Evolutionary conservation across 768 basidiomycete species (phyloP).

Genomic region (Candolleomyces eurysporus): DNA sequence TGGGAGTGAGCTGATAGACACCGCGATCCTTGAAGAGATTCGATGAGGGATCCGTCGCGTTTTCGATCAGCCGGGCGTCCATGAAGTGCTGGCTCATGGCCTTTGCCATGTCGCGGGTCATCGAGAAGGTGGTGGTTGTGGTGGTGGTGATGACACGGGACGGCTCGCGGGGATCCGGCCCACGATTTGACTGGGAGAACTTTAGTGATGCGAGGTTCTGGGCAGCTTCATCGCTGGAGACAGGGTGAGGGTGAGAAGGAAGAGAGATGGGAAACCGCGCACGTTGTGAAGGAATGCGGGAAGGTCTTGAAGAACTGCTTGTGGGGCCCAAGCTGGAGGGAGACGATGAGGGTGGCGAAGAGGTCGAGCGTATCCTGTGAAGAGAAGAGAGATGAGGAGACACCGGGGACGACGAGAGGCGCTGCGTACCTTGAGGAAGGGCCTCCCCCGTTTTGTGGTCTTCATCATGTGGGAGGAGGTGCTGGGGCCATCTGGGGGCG

Average conservation of each 20-base stretch:
- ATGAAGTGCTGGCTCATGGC: conserved; percentile 99
- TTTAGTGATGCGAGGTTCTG: conserved; percentile 92
- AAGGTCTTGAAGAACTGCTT: conserved; percentile 97
- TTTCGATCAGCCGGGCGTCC: conserved; percentile 97
- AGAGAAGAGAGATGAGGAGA: conserved; percentile 1
- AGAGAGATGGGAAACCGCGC: conserved; percentile 30
- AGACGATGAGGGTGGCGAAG: conserved; percentile 95
- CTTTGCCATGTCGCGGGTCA: conserved; percentile 99
- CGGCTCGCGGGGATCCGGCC: conserved; percentile 97
- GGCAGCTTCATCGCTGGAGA: conserved; percentile 87
- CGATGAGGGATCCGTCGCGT: conserved; percentile 85
- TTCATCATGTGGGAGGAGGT: conserved; percentile 96
- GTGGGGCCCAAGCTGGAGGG: conserved; percentile 82
- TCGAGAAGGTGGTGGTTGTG: conserved; percentile 98
- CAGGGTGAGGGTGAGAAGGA: conserved; percentile 11
- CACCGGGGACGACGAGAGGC: conserved; percentile 11
- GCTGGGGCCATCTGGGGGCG: conserved; percentile 44
- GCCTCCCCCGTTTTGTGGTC: conserved; percentile 93
- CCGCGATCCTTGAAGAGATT: conserved; percentile 97
- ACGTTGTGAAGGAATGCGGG: conserved; percentile 96
- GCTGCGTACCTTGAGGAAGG: conserved; percentile 77
- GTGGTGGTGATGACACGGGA: conserved; percentile 98
- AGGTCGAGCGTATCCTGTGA: conserved; percentile 94
- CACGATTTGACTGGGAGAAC: conserved; percentile 98
- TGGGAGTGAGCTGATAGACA: conserved; percentile 92